Evolutionary conservation across 140 eudicot genomes (phyloP), one percentile per base, ranked within the genome.

Genomic region (Anethum foeniculum): DNA sequence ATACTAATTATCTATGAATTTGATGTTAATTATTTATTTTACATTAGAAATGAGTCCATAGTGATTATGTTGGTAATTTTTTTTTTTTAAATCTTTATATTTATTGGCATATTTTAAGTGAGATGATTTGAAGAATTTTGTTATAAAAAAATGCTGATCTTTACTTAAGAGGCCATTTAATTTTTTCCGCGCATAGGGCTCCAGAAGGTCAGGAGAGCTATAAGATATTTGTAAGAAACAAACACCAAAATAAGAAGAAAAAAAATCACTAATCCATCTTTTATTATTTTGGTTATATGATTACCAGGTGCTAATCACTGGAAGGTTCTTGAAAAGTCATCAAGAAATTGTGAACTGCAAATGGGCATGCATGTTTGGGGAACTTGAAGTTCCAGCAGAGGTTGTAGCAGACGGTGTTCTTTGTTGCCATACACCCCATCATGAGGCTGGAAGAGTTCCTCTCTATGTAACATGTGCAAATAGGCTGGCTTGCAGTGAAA

Each of bases 291-390:
- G 34, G n/a, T 21, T 79, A 54, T 49, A 71, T 77, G 71, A 79
- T 44, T 88, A 92, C 71, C 89, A 95, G 99, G 93, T 95, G 60
- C 84, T 95, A 75, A 80, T 95, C 54, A 92, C 89, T 11, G 99
- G 99, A 39, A 89, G 83, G 82, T 95, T 95, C 84, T 76, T 95
- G 87, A 90, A 86, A 90, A 87, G 88, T 84, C 91, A 81, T 69
- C 91, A 87, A 65, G 97, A 95, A 76, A 47, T 89, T 83, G 90
- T 85, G 80, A 89, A 88, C 21, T 89, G 88, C 81, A 89, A 86
- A 78, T 95, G 97, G 97, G 96, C 99, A 47, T 90, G 97, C 56
- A 95, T 95, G 99, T 95, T 95, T 86, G 99, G 99, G 77, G 97
- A 95, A 84, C 41, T 87, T 44, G 99, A 95, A 89, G 98, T 95